These are phyloP conservation scores for Fagopyrum tataricum DNA, from an alignment of 148 eudicot genomes.

Conservation along the genomic window DNA sequence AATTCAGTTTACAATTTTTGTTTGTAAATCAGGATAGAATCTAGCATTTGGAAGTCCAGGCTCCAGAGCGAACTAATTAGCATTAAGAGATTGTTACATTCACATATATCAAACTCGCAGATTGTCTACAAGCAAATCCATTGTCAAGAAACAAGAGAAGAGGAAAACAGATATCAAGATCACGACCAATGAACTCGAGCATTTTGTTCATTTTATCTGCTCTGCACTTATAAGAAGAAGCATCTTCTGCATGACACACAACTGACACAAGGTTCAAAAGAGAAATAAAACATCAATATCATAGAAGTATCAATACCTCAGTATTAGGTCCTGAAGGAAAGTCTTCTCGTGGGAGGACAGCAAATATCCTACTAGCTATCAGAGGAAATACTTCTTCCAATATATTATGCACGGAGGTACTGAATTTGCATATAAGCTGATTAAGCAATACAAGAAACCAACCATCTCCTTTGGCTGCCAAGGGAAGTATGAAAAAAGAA, in stretches of 20 bases:
- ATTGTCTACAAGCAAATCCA: neutral
- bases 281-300: neutral
- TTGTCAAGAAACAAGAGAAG: neutral
- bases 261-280: neutral
- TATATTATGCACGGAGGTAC: conserved; percentile 46
- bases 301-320: conserved; percentile 50
- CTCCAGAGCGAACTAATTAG: neutral
- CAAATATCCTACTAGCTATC: conserved; percentile 61
- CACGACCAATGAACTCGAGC: neutral
- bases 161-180: neutral
- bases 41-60: conserved; percentile 11
- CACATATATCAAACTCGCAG: neutral
- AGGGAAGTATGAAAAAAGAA: conserved; percentile 2
- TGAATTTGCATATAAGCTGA: conserved; percentile 92
- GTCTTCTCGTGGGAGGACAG: conserved; percentile 53
- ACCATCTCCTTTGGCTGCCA: conserved; percentile 89
- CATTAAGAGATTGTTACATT: neutral
- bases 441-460: conserved; percentile 71
- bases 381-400: conserved; percentile 79
- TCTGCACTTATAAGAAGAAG: neutral
- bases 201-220: neutral
- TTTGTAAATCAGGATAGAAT: neutral
- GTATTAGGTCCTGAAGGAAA: conserved; percentile 81
- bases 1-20: neutral
- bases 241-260: neutral